Base-by-base conservation (phyloP, 805 yeast genomes). In the Isabelozyma heimii region DNA sequence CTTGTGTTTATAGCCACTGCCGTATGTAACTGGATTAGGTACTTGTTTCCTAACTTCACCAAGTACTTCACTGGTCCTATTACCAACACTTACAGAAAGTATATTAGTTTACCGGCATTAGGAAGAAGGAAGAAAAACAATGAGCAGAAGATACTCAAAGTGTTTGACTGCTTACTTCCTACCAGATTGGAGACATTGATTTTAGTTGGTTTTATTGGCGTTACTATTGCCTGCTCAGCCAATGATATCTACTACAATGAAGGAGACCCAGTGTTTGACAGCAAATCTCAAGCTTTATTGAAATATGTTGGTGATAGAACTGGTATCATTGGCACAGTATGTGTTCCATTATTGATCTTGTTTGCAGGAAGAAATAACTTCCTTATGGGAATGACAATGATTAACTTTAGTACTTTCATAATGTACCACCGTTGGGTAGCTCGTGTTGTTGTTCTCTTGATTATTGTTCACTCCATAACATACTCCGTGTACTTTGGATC, bases 311-410 rank as follows among this genome's bases (percentile, higher is more conserved):
- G 78, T 37, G 81, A 81, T 55, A 69, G 89, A 56, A 56, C 83
- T 1, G 87, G 83, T 2, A 73, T 83, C 26, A 58, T 81, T 42
- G 65, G 59, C 8, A 62, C 73, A 3, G 70, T 75, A n/a, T 53
- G 57, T 63, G 76, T 66, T 64, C 89, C 89, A 3, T 61, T 82
- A 42, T 52, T 83, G 42, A 67, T 81, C 30, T 62, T 83, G 44
- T 82, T 84, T 59, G 83, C 87, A 2, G 82, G 87, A 40, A 67
- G 89, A 55, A 84, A 84, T 63, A 84, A 84, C 58, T 61, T 85
- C 44, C 61, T 84, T 49, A 82, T 77, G 51, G 80, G 81, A 80
- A 14, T 80, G 14, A 80, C 89, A 1, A 79, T 85, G 24, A 80
- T 86, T 85, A 69, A 67, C 41, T 76, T 63, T 56, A 63, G 72